These are phyloP conservation scores for Colletotrichum euphorbiae DNA, from an alignment of 2,329 filamentous ascomycete species.

Conservation along the genomic window DNA sequence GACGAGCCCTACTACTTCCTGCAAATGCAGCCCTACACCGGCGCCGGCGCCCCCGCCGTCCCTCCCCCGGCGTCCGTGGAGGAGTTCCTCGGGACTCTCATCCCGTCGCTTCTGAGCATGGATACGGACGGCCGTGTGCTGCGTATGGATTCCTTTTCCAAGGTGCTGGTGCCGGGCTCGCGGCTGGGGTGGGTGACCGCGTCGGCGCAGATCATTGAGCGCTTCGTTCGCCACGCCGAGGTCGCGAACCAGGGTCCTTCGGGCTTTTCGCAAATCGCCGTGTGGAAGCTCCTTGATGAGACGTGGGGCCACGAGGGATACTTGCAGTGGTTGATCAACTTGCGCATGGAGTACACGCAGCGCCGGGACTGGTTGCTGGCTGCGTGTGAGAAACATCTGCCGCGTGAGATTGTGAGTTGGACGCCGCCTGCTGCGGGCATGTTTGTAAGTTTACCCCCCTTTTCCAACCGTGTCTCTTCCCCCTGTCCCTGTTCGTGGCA, in stretches of 20 bases:
- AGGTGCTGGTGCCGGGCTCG: slow-evolving; percentile 86
- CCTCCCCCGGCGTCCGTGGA: slow-evolving; percentile 72
- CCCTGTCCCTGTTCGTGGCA: too few species aligned
- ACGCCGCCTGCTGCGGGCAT: slow-evolving; percentile 86
- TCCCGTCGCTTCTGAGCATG: slow-evolving; percentile 82
- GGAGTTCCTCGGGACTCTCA: slow-evolving; percentile 78
- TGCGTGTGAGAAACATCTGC: slow-evolving; percentile 84
- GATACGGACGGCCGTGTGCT: slow-evolving; percentile 90
- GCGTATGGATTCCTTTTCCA: slow-evolving; percentile 93
- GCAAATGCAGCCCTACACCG: slow-evolving; percentile 83
- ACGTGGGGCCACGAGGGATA: slow-evolving; percentile 94
- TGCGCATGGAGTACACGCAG: slow-evolving; percentile 83
- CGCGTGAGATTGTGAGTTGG: slow-evolving; percentile 82
- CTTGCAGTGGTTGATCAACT: slow-evolving; percentile 86
- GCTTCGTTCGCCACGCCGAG: slow-evolving; percentile 86
- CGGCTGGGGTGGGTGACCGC: slow-evolving; percentile 91
- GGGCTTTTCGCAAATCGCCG: slow-evolving; percentile 83
- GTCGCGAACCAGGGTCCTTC: slow-evolving; percentile 86
- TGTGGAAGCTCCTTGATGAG: slow-evolving; percentile 93
- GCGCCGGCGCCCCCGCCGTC: slow-evolving; percentile 60
- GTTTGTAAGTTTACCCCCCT: slow-evolving; percentile 77
- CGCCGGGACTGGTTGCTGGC: slow-evolving; percentile 81
- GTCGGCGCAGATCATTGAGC: slow-evolving; percentile 84
- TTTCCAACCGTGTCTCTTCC: slow-evolving; percentile 8
- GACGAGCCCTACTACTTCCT: slow-evolving; percentile 97